Evolutionary conservation across 2,329 filamentous ascomycete species (phyloP).

Genomic region (Fusarium tuaranense): DNA sequence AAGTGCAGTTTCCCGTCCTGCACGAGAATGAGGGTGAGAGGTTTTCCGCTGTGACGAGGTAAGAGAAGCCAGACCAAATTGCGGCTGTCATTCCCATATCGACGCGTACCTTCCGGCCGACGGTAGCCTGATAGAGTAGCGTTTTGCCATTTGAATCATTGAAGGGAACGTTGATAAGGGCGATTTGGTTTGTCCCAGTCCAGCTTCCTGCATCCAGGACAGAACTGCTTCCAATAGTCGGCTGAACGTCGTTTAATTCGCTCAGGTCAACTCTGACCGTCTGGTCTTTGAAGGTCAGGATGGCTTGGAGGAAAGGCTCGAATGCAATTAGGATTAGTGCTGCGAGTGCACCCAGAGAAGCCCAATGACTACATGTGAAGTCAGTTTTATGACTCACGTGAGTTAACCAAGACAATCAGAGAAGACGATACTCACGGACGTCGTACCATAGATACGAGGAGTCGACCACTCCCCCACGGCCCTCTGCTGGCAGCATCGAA

Average conservation of each 20-base stretch:
- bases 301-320: constrained; percentile 19
- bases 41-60: not conserved
- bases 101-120: not conserved
- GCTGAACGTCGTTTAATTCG: not conserved
- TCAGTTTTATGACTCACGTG: not conserved
- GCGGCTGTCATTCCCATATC: constrained; percentile 17
- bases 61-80: constrained; percentile 14
- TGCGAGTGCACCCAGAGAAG: not conserved
- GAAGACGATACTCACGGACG: constrained; percentile 13
- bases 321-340: constrained; percentile 8
- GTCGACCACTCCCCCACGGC: constrained; percentile 15
- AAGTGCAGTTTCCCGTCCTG: constrained; percentile 22
- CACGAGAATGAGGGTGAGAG: constrained; percentile 13
- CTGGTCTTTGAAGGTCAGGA: constrained; percentile 1
- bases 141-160: not conserved
- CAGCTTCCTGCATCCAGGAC: not conserved
- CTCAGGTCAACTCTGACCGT: not conserved
- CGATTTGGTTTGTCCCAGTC: not conserved
- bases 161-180: not conserved
- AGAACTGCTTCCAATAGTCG: not conserved
- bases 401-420: not conserved
- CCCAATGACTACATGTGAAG: constrained; percentile 11
- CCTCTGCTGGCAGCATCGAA: constrained; percentile 32
- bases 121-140: not conserved
- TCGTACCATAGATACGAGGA: constrained; percentile 4